Evolutionary conservation across 139 green algal genomes (phyloP).

Genomic region (Penium margaritaceum): DNA sequence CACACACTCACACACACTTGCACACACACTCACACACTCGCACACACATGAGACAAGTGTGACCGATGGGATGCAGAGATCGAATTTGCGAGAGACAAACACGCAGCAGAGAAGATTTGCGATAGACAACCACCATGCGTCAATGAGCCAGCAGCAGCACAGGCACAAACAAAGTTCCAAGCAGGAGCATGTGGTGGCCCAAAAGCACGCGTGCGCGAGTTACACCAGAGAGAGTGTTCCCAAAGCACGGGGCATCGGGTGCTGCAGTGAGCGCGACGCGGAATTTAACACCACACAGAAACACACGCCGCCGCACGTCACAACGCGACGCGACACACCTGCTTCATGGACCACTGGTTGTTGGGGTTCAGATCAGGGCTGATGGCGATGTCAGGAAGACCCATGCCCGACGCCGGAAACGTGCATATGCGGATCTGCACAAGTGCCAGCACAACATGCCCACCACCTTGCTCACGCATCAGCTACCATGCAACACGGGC

Average conservation of each 20-base stretch:
- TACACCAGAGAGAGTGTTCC: neutral
- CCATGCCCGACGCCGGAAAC: slow-evolving; percentile 20
- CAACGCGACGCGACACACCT: neutral
- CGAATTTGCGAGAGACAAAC: neutral
- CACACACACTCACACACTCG: no score
- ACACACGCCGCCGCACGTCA: neutral
- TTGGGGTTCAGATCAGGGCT: slow-evolving; percentile 31
- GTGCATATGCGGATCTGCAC: slow-evolving; percentile 27
- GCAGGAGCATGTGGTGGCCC: neutral
- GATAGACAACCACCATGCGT: neutral
- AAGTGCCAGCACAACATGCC: neutral
- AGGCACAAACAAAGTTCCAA: neutral
- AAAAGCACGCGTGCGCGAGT: no score
- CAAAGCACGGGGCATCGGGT: no score
- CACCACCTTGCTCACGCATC: neutral
- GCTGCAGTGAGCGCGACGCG: no score
- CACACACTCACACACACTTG: no score
- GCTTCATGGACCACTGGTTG: slow-evolving; percentile 21
- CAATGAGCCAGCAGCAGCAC: neutral
- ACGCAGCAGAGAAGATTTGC: neutral
- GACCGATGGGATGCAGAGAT: no score
- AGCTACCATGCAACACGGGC: neutral
- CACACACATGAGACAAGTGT: no score
- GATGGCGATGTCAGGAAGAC: slow-evolving; percentile 28
- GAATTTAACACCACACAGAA: neutral